Conservation (phyloP, 768 basidiomycete species). For the Podaxis sp. region DNA sequence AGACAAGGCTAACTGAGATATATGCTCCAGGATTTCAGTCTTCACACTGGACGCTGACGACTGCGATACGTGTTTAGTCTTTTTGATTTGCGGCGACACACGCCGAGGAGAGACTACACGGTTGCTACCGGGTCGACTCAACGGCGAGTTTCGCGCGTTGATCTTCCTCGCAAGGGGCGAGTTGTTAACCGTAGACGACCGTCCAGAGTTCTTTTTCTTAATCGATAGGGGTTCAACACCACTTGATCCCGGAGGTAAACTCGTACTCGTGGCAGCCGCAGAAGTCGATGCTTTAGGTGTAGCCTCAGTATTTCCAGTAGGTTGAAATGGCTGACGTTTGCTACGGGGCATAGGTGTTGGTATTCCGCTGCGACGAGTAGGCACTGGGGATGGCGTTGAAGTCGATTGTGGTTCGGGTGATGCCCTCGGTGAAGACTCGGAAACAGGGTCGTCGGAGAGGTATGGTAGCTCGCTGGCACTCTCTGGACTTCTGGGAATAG, state of each 20-base stretch:
- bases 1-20: constrained; percentile 48
- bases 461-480: constrained; percentile 36
- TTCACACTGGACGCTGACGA: constrained; percentile 27
- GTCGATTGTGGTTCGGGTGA: constrained; percentile 14
- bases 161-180: constrained; percentile 35
- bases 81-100: constrained; percentile 52
- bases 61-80: constrained; percentile 31
- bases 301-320: constrained; percentile 47
- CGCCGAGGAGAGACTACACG: constrained; percentile 48
- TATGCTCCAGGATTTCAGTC: constrained; percentile 39
- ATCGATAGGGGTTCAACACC: constrained; percentile 76
- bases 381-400: constrained; percentile 21
- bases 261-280: constrained; percentile 19
- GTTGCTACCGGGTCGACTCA: constrained; percentile 40
- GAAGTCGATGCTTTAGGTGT: constrained; percentile 44
- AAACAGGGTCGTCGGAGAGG: constrained; percentile 41
- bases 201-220: constrained; percentile 77
- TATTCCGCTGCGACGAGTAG: constrained; percentile 29
- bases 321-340: constrained; percentile 65
- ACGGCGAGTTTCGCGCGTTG: constrained; percentile 50
- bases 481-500: constrained; percentile 42
- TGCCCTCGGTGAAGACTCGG: constrained; percentile 10
- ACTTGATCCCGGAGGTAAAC: constrained; percentile 35
- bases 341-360: constrained; percentile 61
- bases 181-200: constrained; percentile 36